Evolutionary conservation across 176 grass and related monocot genomes (phyloP).

Genomic region (Oryza brachyantha): DNA sequence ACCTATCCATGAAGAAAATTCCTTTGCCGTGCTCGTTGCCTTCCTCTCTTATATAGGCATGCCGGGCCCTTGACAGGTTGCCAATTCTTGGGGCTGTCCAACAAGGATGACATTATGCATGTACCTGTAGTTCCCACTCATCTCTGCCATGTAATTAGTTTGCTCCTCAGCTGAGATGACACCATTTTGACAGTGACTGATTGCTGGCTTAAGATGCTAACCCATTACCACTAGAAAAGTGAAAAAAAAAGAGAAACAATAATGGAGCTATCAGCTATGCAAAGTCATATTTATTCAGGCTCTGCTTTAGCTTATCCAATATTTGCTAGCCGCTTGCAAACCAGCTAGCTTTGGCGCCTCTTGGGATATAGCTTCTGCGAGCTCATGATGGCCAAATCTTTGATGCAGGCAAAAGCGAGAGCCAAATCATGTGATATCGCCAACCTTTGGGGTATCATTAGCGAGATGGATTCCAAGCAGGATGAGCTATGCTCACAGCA

Average conservation of each 20-base stretch:
- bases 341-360: not conserved
- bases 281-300: conserved; percentile 11
- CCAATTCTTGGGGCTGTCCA: not conserved
- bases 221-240: not conserved
- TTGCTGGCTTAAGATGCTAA: not conserved
- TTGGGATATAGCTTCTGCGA: not conserved
- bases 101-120: not conserved
- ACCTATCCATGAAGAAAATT: too few species aligned
- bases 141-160: not conserved
- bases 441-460: conserved; percentile 27
- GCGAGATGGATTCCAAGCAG: conserved; percentile 31
- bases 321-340: not conserved
- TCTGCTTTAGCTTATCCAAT: conserved; percentile 29
- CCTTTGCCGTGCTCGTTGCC: too few species aligned
- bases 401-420: conserved; percentile 36
- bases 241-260: not conserved
- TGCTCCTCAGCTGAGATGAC: not conserved
- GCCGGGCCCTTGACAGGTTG: not conserved
- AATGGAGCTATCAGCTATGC: conserved; percentile 5
- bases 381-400: conserved; percentile 45
- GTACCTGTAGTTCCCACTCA: not conserved
- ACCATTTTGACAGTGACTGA: conserved; percentile 4
- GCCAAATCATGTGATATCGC: conserved; percentile 33
- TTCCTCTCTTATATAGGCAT: too few species aligned
- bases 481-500: conserved; percentile 27